Evolutionary conservation across 345 rosid species (phyloP), one percentile per base, ranked within the genome.

Genomic region (Mercurialis annua): DNA sequence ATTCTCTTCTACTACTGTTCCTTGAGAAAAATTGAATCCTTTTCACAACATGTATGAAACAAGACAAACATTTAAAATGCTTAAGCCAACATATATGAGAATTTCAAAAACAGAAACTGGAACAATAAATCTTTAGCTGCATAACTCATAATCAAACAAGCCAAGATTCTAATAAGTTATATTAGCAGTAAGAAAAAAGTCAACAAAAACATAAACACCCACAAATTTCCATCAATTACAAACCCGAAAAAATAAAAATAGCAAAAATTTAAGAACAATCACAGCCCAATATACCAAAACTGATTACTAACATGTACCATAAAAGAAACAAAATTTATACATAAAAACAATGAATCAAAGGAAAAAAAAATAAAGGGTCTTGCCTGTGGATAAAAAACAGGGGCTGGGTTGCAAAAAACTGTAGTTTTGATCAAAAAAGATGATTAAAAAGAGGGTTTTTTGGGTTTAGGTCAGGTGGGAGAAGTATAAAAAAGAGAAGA

Each of bases 371-470:
- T 7, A 16, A 3, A 56, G 34, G 24, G 23, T 36, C 59, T 65
- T 65, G 69, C 60, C 69, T 34, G 48, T 15, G 33, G 16, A n/a
- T n/a, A n/a, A 14, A 65, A 51, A 53, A n/a, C 12, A 34, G 48
- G 18, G 9, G 34, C 6, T 50, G 20, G 31, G 2, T 54, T 23
- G 17, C 52, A 21, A 55, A 12, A 6, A 8, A 3, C 34, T 21
- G 20, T 4, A 40, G 55, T 34, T 20, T 33, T 34, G 68, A 50
- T 36, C 21, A 34, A 49, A 58, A 29, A 23, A 33, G 36, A 56
- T 21, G 38, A 12, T 9, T 16, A 17, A 33, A n/a, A 33, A 11
- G 29, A 27, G 48, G 15, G 4, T 17, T 20, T 38, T 59, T 9
- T 20, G 10, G 46, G 27, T 10, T n/a, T 51, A 20, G 5, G 5